Evolutionary conservation across 495 filamentous ascomycete genomes (phyloP).

Genomic region (Podospora didyma): DNA sequence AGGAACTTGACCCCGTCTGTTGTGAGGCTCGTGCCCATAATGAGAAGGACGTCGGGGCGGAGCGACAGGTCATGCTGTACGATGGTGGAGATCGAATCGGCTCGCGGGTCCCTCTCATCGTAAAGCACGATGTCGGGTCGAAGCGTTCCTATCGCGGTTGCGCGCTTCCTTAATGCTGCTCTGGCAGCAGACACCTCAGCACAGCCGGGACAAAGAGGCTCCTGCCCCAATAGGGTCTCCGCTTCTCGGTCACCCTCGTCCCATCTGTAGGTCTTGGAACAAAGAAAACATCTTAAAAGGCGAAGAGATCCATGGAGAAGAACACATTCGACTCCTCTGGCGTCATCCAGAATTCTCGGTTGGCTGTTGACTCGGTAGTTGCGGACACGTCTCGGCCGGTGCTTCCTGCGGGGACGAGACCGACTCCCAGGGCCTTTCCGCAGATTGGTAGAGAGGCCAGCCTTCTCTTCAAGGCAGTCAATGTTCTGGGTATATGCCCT

Average conservation of each 20-base stretch:
- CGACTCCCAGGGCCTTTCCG: slow-evolving; percentile 8
- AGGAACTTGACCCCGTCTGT: slow-evolving; percentile 15
- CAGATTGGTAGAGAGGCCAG: slow-evolving; percentile 13
- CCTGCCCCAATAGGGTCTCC: slow-evolving; percentile 7
- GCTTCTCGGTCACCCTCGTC: slow-evolving; percentile 10
- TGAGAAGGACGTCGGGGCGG: slow-evolving; percentile 14
- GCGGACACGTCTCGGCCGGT: not conserved
- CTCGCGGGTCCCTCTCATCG: slow-evolving; percentile 12
- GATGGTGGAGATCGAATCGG: slow-evolving; percentile 14
- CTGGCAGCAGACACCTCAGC: slow-evolving; percentile 10
- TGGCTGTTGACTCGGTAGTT: slow-evolving; percentile 1
- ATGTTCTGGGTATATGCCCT: slow-evolving; percentile 17
- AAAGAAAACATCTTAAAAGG: slow-evolving; percentile 12
- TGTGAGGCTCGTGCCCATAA: slow-evolving; percentile 16
- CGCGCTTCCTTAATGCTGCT: slow-evolving; percentile 12
- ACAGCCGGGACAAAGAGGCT: slow-evolving; percentile 8
- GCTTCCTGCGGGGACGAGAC: slow-evolving; percentile 6
- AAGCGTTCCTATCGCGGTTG: slow-evolving; percentile 9
- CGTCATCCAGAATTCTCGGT: slow-evolving; percentile 4
- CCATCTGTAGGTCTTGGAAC: slow-evolving; percentile 5
- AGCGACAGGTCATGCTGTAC: slow-evolving; percentile 11
- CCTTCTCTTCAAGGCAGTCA: slow-evolving; percentile 14
- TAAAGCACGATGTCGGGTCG: slow-evolving; percentile 14
- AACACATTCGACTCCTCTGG: slow-evolving; percentile 11
- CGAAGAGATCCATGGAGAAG: slow-evolving; percentile 16